A percentile compares a stretch with the other conserved stretches of the same genome.
Evolutionary conservation across 768 basidiomycete species (phyloP).

Genomic region (Pisolithus microcarpus): DNA sequence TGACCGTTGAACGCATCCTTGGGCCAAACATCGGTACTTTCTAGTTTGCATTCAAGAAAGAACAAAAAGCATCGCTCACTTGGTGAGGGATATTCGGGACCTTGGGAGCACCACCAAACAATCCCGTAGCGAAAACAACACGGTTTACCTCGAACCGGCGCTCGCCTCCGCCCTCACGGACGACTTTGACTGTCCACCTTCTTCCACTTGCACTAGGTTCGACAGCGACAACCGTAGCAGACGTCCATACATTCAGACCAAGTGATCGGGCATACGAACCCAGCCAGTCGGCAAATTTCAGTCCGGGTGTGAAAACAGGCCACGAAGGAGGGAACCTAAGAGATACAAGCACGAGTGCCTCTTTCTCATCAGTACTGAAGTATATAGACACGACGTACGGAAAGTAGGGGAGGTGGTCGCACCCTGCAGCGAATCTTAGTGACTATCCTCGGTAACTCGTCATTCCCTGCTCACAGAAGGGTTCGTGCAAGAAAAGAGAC

Average conservation of each 20-base stretch:
- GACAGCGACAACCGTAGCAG: constrained; percentile 27
- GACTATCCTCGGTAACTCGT: background rate
- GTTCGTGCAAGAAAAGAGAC: constrained; percentile 47
- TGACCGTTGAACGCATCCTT: constrained; percentile 58
- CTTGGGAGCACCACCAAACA: constrained; percentile 38
- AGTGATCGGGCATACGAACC: constrained; percentile 53
- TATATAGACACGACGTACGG: constrained; percentile 28
- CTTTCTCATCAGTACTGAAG: background rate
- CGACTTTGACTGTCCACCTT: constrained; percentile 39
- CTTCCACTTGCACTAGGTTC: constrained; percentile 27
- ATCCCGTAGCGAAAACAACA: constrained; percentile 43
- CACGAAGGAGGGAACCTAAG: constrained; percentile 47
- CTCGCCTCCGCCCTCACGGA: constrained; percentile 27
- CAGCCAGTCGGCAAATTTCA: constrained; percentile 65
- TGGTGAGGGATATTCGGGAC: constrained; percentile 40
- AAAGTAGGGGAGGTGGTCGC: constrained; percentile 50
- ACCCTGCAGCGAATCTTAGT: constrained; percentile 27
- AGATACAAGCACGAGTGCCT: background rate
- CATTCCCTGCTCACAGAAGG: constrained; percentile 32
- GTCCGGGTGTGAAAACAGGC: constrained; percentile 46
- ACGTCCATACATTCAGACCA: constrained; percentile 63
- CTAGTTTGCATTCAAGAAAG: background rate
- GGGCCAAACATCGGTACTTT: background rate
- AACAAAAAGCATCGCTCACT: constrained; percentile 19
- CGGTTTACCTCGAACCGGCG: constrained; percentile 41